Base-by-base conservation (phyloP, 176 grass and related monocot species). In the Thalia dealbata region DNA sequence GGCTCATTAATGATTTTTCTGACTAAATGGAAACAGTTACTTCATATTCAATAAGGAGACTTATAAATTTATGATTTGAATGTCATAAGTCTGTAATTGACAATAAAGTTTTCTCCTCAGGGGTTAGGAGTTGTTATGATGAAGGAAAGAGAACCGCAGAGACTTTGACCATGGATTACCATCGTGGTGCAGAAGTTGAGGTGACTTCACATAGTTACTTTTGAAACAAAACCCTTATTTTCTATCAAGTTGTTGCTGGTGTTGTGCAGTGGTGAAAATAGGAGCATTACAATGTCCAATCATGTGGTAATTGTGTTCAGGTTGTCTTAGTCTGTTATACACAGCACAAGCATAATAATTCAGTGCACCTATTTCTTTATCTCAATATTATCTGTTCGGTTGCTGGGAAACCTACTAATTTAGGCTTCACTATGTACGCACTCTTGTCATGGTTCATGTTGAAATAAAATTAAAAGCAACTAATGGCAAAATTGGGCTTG, bases 131-230 rank as follows among this genome's bases (percentile, higher is more conserved):
- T 78, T 99, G 95, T 82, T 99, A 99, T 23, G 90, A 99, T 70
- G 95, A 99, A 76, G 95, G 95, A 21, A 99, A 99, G 64, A 85
- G 95, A 91, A 99, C 95, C 6, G 95, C 90, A 70, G 90, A 99
- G 80, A 99, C 95, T 85, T 85, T 93, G 65, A 88, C 95, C 63
- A 93, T 99, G 95, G 95, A 99, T 83, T 99, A 99, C 69, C 95
- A 99, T 82, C 90, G 90, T 2, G 87, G 87, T 67, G 95, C 95
- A 66, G 87, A 85, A 52, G 85, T 99, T 78, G 85, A 90, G 86
- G 95, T 99, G 86, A 91, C 61, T 52, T 46, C 28, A 32, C 35
- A 26, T 69, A 45, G 27, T 44, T 24, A 25, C 45, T 51, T 24
- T 77, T 22, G 1, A 51, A 76, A 76, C 23, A 26, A 46, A 16